Percentiles rank a stretch among this genome's conserved stretches.
These are phyloP conservation scores for Rhododendron ovatum DNA, from an alignment of 148 eudicot genomes.

Conservation along the genomic window DNA sequence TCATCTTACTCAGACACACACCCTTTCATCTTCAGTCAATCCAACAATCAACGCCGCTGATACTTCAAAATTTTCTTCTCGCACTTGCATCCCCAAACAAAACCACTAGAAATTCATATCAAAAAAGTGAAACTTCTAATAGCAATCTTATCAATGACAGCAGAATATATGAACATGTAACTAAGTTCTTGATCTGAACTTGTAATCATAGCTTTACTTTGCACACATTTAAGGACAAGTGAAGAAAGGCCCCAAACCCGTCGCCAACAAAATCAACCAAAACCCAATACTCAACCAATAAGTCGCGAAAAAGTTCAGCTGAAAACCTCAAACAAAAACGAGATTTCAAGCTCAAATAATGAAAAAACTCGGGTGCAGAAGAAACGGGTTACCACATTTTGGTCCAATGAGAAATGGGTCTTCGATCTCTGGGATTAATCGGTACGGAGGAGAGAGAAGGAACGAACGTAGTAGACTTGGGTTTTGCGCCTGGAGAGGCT, in stretches of 20 bases:
- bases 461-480: background rate
- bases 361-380: background rate
- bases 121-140: background rate
- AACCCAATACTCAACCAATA: background rate
- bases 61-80: background rate
- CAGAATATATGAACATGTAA: background rate
- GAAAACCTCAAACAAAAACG: background rate
- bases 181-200: conserved; percentile 13
- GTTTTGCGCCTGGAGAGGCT: background rate
- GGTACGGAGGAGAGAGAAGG: background rate
- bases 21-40: background rate
- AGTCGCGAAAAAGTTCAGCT: background rate
- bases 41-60: background rate
- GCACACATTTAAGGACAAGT: background rate
- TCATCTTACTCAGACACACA: background rate
- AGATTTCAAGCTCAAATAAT: conserved; percentile 1
- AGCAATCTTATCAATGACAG: background rate
- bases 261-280: conserved; percentile 6
- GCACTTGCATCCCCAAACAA: background rate
- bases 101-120: background rate
- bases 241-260: background rate
- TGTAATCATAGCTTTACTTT: background rate
- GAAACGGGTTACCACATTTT: conserved; percentile 23
- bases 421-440: conserved; percentile 9
- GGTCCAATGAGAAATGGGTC: conserved; percentile 13